Base-by-base conservation (phyloP, 805 yeast genomes). In the Metschnikowia borealis region DNA sequence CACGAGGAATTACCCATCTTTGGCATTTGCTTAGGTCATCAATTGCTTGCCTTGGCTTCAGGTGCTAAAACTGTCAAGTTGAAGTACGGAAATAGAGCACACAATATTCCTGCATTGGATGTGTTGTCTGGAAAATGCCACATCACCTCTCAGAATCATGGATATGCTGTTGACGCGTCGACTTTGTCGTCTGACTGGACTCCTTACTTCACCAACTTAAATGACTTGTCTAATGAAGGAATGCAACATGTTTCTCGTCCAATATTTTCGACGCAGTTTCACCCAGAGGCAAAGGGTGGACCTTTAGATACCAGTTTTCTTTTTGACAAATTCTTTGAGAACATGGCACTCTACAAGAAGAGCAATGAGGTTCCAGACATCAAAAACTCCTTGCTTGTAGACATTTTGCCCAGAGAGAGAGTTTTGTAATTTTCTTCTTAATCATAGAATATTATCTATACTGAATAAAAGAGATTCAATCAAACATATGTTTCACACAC, bases 271-370 rank as follows among this genome's bases (percentile, higher is more conserved):
- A 89, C 97, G 2, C 99, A 94, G 71, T 94, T 94, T 80, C 99
- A 94, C 69, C 99, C 99, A 44, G 99, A 94, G 72, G 98, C 99
- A 51, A 92, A 90, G 74, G 98, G 99, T 62, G 99, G 99, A 60
- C 99, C 99, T 52, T 79, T 87, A 62, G 99, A 94, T 70, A 87
- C 97, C 13, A 80, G 89, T 2, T 89, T 83, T 72, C 76, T 94
- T 69, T 94, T 94, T 61, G 98, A 94, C 76, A 89, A 84, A 69
- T 94, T 88, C 72, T 83, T 94, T 61, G 80, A 75, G 36, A 77
- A 85, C 62, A 84, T 94, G 56, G 77, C 73, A 43, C 71, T 70
- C 43, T 89, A 80, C 77, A 72, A 64, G 53, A 31, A 50, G 11
- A 55, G 49, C 38, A 70, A 69, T 52, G 74, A 74, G 1, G 66